These are phyloP conservation scores for Talaromyces rugulosus DNA, from an alignment of 2,329 filamentous ascomycete species.

Conservation along the genomic window DNA sequence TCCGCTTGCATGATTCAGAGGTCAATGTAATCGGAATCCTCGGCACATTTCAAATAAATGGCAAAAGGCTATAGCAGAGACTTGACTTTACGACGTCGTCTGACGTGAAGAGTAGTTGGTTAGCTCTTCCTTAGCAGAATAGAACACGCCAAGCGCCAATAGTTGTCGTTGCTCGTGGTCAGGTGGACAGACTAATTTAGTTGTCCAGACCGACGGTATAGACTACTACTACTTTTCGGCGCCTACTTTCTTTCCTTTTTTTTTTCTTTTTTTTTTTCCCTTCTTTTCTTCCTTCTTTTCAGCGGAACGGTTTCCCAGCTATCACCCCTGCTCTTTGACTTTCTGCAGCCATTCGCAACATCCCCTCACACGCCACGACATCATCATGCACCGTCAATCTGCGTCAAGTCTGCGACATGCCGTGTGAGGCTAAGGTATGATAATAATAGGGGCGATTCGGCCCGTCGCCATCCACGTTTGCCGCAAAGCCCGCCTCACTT, in stretches of 20 bases:
- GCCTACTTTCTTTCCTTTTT: background rate
- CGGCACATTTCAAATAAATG: background rate
- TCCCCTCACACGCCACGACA: background rate
- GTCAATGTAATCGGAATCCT: background rate
- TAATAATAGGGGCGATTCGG: background rate
- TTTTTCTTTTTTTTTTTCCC: background rate
- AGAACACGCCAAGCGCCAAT: conserved; percentile 7
- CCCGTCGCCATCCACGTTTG: background rate
- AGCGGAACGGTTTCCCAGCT: too few species aligned
- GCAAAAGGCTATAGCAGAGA: background rate
- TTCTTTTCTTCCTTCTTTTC: background rate
- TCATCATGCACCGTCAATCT: background rate
- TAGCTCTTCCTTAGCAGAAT: background rate
- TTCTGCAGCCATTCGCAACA: background rate
- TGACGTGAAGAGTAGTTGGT: background rate
- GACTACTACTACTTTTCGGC: too few species aligned
- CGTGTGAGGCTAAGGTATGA: background rate
- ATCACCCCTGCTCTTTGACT: background rate
- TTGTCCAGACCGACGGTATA: background rate
- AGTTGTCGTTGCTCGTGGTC: conserved; percentile 8
- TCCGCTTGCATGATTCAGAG: background rate
- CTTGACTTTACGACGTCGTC: background rate
- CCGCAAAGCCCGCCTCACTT: background rate
- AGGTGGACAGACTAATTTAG: background rate
- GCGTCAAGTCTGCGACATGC: background rate